Evolutionary conservation across 1,139 yeast species (phyloP).

Genomic region (Saccharomyces pastorianus): DNA sequence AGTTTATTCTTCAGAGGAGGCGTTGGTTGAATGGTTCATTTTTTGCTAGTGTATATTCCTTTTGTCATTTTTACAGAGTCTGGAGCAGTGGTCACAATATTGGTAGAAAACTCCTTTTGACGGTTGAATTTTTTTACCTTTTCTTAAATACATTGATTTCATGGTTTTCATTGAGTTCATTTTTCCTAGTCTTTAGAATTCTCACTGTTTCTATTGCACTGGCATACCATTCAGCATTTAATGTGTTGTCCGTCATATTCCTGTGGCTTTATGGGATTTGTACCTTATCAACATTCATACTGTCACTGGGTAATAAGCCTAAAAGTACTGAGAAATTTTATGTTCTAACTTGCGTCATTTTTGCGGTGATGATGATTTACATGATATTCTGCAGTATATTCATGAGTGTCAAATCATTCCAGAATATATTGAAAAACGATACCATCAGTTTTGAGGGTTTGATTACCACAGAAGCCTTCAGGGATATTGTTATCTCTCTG

Average conservation of each 20-base stretch:
- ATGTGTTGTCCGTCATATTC: conserved; percentile 68
- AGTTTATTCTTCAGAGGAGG: conserved; percentile 83
- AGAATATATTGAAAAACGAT: conserved; percentile 29
- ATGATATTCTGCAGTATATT: conserved; percentile 84
- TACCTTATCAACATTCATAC: conserved; percentile 80
- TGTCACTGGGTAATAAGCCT: conserved; percentile 91
- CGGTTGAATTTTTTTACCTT: conserved; percentile 72
- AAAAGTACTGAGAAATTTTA: conserved; percentile 82
- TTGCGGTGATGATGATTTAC: conserved; percentile 86
- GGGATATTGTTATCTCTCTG: conserved; percentile 83
- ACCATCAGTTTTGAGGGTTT: conserved; percentile 32
- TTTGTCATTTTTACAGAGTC: conserved; percentile 62
- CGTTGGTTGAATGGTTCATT: conserved; percentile 96
- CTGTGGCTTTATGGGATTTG: conserved; percentile 86
- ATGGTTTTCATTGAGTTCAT: conserved; percentile 78
- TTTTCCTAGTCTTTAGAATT: conserved; percentile 72
- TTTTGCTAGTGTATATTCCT: conserved; percentile 84
- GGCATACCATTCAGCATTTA: conserved; percentile 55
- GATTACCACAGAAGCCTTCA: conserved; percentile 50
- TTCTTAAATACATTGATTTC: conserved; percentile 57
- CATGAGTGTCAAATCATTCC: conserved; percentile 69
- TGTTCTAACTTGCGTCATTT: conserved; percentile 74
- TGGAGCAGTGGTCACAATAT: conserved; percentile 73
- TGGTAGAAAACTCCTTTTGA: conserved; percentile 61
- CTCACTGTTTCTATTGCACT: conserved; percentile 62